These are phyloP conservation scores for Monosporascus sp. DNA, from an alignment of 2,329 filamentous ascomycete species.

Conservation along the genomic window DNA sequence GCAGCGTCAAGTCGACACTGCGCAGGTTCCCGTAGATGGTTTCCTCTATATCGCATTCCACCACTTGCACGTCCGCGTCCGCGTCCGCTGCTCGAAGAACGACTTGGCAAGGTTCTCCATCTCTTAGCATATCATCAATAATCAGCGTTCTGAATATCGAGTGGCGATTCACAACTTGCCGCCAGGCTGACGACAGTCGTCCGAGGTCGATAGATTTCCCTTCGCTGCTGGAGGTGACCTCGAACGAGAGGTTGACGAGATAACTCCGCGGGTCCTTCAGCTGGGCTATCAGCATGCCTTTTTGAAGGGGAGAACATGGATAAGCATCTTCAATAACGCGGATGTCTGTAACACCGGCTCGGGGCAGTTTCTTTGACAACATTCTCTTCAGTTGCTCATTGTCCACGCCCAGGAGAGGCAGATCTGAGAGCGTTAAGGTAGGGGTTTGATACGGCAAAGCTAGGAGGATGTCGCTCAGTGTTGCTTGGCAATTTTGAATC, in stretches of 20 bases:
- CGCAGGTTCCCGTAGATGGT: not conserved
- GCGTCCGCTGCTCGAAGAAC: not conserved
- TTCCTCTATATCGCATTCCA: not conserved
- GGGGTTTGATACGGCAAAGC: not conserved
- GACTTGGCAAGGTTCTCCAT: not conserved
- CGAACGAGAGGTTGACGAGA: not conserved
- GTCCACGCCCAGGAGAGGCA: not conserved
- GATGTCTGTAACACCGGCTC: not conserved
- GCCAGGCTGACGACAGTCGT: not conserved
- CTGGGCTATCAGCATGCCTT: conserved; percentile 8
- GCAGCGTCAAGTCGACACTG: not conserved
- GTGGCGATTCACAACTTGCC: not conserved
- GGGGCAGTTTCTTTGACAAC: not conserved
- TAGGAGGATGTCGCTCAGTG: not conserved
- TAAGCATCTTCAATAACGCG: conserved; percentile 4
- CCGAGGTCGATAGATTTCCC: not conserved
- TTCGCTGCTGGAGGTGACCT: not conserved
- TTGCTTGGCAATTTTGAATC: not conserved
- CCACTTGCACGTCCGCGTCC: not conserved
- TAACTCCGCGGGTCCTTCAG: not conserved
- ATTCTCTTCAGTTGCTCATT: not conserved
- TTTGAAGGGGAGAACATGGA: conserved; percentile 11
- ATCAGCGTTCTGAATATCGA: not conserved
- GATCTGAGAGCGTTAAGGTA: not conserved
- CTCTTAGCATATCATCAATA: not conserved